Percentiles rank a stretch among this genome's conserved stretches.
Evolutionary conservation across 2,329 filamentous ascomycete species (phyloP).

Genomic region (Escovopsis sp.): DNA sequence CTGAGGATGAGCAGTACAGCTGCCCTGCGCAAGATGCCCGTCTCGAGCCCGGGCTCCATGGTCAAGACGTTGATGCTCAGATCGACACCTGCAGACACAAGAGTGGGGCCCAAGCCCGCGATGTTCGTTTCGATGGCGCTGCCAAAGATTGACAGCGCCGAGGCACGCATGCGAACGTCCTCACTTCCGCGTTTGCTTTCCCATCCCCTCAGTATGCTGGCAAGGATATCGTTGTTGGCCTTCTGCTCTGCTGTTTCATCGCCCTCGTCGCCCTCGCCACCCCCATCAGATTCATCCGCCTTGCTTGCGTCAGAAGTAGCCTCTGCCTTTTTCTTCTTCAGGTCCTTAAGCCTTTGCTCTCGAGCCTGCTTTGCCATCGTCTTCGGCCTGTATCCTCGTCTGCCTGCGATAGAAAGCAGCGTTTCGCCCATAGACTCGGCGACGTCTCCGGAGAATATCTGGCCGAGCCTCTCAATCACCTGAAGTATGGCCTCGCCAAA

Average conservation of each 20-base stretch:
- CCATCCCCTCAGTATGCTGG: conserved; percentile 51
- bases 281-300: conserved; percentile 27
- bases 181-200: conserved; percentile 49
- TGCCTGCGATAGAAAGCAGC: conserved; percentile 47
- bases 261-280: conserved; percentile 26
- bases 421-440: conserved; percentile 38
- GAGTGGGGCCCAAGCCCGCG: conserved; percentile 33
- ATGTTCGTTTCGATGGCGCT: conserved; percentile 45
- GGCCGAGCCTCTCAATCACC: conserved; percentile 44
- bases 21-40: conserved; percentile 49
- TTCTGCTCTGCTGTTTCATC: conserved; percentile 31
- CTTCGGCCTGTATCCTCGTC: conserved; percentile 44
- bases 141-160: conserved; percentile 51
- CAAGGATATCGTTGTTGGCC: conserved; percentile 33
- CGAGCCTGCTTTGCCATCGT: conserved; percentile 40
- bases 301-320: not conserved
- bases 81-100: conserved; percentile 44
- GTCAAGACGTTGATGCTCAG: conserved; percentile 46
- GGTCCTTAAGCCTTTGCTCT: conserved; percentile 30
- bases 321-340: conserved; percentile 28
- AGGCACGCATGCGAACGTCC: conserved; percentile 54
- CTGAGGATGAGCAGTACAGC: conserved; percentile 48
- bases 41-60: conserved; percentile 43
- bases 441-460: conserved; percentile 37
- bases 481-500: conserved; percentile 54